phyloP scores from a whole-genome alignment of 2,329 filamentous ascomycete genomes.

The Neopestalotiopsis sp. region DNA sequence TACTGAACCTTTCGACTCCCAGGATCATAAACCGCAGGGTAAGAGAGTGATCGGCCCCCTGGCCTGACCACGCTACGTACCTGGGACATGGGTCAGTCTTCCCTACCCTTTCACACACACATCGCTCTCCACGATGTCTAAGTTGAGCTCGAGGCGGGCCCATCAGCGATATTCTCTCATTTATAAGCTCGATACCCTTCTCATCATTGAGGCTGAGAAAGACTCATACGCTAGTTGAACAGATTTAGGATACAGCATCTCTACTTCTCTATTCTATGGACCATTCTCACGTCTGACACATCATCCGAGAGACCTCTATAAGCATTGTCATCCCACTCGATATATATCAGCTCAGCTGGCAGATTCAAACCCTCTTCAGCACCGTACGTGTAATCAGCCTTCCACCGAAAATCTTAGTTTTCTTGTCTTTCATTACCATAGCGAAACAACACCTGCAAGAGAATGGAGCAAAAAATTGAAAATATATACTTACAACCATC shows the following conservation, averaged over 20 bases:
- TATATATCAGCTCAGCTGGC: conserved; percentile 7
- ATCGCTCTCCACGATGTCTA: conserved; percentile 16
- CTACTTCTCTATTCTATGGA: conserved; percentile 15
- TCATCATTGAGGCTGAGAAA: conserved; percentile 21
- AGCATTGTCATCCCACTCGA: conserved; percentile 10
- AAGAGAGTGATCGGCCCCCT: conserved; percentile 5
- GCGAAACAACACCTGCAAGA: conserved; percentile 21
- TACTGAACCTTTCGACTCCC: conserved; percentile 4
- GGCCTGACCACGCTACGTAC: background rate
- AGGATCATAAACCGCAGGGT: background rate
- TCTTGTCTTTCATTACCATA: conserved; percentile 27
- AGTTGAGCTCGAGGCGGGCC: conserved; percentile 16
- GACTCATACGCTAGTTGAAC: conserved; percentile 15
- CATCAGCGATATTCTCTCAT: conserved; percentile 21
- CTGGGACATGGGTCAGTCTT: conserved; percentile 3
- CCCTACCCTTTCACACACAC: conserved; percentile 14
- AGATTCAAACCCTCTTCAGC: conserved; percentile 10
- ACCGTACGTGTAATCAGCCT: conserved; percentile 29
- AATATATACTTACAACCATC: conserved; percentile 34
- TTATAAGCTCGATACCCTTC: conserved; percentile 22
- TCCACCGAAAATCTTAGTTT: conserved; percentile 17
- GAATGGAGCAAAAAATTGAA: conserved; percentile 27
- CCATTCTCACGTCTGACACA: conserved; percentile 3
- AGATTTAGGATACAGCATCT: conserved; percentile 22
- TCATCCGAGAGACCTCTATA: conserved; percentile 8